Evolutionary conservation across 805 yeast genomes (phyloP).

Genomic region (Limtongia smithiae): DNA sequence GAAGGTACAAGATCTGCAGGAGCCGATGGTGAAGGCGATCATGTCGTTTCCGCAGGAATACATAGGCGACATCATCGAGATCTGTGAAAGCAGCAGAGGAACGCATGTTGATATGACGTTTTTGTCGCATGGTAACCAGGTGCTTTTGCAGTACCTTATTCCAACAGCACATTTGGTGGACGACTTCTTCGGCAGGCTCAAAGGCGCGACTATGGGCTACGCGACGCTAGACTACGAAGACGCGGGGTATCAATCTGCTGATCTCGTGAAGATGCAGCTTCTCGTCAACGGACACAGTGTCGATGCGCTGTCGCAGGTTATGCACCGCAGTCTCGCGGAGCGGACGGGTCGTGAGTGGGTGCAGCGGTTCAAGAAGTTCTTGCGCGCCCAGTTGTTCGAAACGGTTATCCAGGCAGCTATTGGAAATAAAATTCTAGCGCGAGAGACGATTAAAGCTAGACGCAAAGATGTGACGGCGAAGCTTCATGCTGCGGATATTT

Average conservation of each 20-base stretch:
- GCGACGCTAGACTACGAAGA: constrained; percentile 95
- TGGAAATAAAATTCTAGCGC: constrained; percentile 71
- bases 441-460: constrained; percentile 91
- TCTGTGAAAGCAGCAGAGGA: constrained; percentile 84
- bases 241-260: constrained; percentile 75
- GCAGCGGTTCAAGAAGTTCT: constrained; percentile 69
- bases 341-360: constrained; percentile 78
- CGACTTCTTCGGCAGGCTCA: constrained; percentile 90
- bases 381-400: constrained; percentile 81
- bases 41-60: constrained; percentile 91
- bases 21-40: constrained; percentile 85
- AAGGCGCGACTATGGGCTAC: constrained; percentile 85
- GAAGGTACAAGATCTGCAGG: constrained; percentile 56
- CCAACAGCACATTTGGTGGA: constrained; percentile 91
- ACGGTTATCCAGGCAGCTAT: constrained; percentile 90
- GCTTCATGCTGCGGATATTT: constrained; percentile 88
- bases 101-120: constrained; percentile 74
- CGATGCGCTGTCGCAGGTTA: constrained; percentile 87
- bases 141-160: constrained; percentile 68
- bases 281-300: constrained; percentile 84
- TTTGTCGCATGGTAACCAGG: constrained; percentile 68
- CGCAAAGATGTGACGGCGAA: constrained; percentile 93
- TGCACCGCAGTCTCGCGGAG: constrained; percentile 78
- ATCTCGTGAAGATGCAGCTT: constrained; percentile 81
- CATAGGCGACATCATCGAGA: constrained; percentile 77